A percentile compares a stretch with the other conserved stretches of the same genome.
These are phyloP conservation scores for Metschnikowia cubensis DNA, from an alignment of 805 yeast genomes.

Conservation along the genomic window DNA sequence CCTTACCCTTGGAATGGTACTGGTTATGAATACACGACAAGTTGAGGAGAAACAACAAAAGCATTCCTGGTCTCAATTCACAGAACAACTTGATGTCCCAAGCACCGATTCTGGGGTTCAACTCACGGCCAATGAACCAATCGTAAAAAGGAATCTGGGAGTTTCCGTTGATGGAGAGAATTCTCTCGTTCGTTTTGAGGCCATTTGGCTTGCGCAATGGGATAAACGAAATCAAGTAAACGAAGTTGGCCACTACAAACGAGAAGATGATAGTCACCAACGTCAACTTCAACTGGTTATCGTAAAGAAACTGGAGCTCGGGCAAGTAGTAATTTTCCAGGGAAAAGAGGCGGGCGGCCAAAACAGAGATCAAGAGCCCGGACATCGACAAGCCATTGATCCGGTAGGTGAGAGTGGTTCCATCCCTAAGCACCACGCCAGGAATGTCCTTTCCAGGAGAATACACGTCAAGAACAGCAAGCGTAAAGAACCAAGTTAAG, in stretches of 20 bases:
- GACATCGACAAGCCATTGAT: conserved; percentile 74
- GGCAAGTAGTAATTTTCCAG: conserved; percentile 57
- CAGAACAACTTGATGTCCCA: conserved; percentile 90
- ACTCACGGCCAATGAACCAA: conserved; percentile 96
- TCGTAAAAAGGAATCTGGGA: conserved; percentile 72
- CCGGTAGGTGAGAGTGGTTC: conserved; percentile 63
- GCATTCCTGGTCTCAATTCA: conserved; percentile 91
- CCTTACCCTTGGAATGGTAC: conserved; percentile 52
- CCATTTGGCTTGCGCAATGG: conserved; percentile 53
- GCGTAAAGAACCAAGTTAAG: conserved; percentile 63
- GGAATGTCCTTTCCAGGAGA: conserved; percentile 59
- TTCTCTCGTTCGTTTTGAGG: conserved; percentile 54
- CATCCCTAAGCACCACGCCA: conserved; percentile 77
- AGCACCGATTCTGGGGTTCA: conserved; percentile 82
- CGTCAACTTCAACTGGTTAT: conserved; percentile 62
- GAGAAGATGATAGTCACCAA: conserved; percentile 63
- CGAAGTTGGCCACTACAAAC: conserved; percentile 54
- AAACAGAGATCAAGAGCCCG: conserved; percentile 28
- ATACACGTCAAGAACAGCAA: conserved; percentile 62
- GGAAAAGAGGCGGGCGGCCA: conserved; percentile 50
- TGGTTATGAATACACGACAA: conserved; percentile 79
- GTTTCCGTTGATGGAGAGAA: conserved; percentile 85
- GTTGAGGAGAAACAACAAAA: conserved; percentile 79
- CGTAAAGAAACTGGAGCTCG: conserved; percentile 73
- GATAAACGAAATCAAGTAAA: conserved; percentile 64